Base-by-base conservation (phyloP, 148 eudicot genomes). In the Heliamphora exappendiculata region DNA sequence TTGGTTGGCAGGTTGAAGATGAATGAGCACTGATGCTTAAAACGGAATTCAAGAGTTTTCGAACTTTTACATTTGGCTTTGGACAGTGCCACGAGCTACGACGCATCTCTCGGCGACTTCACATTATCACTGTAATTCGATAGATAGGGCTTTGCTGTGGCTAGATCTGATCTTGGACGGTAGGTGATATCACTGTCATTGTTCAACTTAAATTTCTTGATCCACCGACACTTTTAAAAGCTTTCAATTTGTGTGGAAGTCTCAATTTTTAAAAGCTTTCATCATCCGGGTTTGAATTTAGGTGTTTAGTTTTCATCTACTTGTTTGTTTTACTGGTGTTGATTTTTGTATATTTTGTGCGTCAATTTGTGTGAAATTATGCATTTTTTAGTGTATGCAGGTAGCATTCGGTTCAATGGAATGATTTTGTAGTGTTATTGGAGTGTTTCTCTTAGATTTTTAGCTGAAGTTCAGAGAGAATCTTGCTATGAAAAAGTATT, bases 81-180 rank as follows among this genome's bases (percentile, higher is more conserved):
- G 4, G 17, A 10, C 11, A 7, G 37, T 47, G 55, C 6, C 44
- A 34, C 12, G 16, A 28, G 37, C 45, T 31, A 9, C 20, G 77
- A 16, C 12, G 41, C 33, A 36, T 50, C 54, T 14, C 14, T 11
- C 41, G 55, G 39, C 0, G 76, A 42, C 67, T 39, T 26, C 51
- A 14, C 76, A 57, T 59, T 58, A 3, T 44, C 34, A 13, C 37
- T 74, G 54, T 19, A 44, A 51, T 66, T 68, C 12, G 3, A 11
- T 5, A 22, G 7, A 29, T 66, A 50, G 63, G 78, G 73, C 73
- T 69, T 69, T 36, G 42, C 74, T 49, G 74, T 70, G 57, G 76
- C 69, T 67, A 84, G 87, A 86, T 86, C 89, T 86, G 81, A 74
- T 55, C 50, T 83, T 74, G 73, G 20, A 74, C 73, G 62, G 57